Base-by-base conservation (phyloP, 2,329 filamentous ascomycete species). In the Myriangium duriaei region DNA sequence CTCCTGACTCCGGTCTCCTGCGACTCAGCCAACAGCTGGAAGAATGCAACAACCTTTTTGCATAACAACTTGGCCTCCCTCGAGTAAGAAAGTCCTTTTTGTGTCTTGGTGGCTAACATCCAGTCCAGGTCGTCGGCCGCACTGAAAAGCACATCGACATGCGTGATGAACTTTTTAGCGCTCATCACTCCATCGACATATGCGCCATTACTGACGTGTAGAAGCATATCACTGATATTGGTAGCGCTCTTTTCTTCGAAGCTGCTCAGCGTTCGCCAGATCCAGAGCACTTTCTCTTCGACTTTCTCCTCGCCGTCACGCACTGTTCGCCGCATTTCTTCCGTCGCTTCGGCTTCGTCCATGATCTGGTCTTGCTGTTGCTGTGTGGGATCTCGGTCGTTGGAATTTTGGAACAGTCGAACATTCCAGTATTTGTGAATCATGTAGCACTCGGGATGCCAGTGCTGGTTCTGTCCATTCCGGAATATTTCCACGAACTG, bases 371-470 rank as follows among this genome's bases (percentile, higher is more conserved):
- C 43, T 16, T 51, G 47, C 13, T 50, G 43, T 6, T 30, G 19
- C 30, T 57, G 50, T n/a, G 50, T 40, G 3, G 53, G 51, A n/a
- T 26, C 21, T 7, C n/a, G 21, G 21, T 26, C 21, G 14, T 14
- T 14, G 12, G 35, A 34, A 4, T 39, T 41, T 32, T 41, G 39
- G 44, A 65, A 62, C 26, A 98, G 68, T 36, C 91, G 79, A 42
- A 98, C 91, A 56, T 96, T 98, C 91, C 91, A 98, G 61, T 96
- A 98, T 55, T 98, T 98, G 65, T 98, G 91, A 45, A 98, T 98
- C 91, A 98, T 98, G 62, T 98, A 98, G 61, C 91, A 98, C 61
- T 98, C 91, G 2, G 91, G 91, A 56, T 98, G 91, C 91, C 91
- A 98, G 58, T 98, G 91, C 55, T 98, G 91, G 55, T 96, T 95